Evolutionary conservation across 192 early-diverging fungal genomes (phyloP).

Genomic region (Coemansia sp.): DNA sequence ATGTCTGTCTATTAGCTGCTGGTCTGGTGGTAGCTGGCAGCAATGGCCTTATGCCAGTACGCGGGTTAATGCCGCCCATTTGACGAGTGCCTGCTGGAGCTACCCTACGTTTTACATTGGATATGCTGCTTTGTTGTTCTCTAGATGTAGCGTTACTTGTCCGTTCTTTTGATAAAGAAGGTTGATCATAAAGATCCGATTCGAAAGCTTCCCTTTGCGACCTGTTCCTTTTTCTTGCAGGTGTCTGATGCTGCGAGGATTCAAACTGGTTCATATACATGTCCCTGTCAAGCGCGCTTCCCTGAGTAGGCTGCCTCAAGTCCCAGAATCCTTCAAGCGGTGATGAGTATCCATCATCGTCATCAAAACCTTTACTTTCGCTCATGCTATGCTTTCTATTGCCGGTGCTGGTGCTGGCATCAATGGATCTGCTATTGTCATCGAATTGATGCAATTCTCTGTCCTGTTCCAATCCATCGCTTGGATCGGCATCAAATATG

Average conservation of each 20-base stretch:
- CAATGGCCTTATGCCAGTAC: slow-evolving; percentile 1
- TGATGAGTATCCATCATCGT: slow-evolving; percentile 39
- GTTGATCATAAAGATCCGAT: neutral
- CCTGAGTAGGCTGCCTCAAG: slow-evolving; percentile 14
- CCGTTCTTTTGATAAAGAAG: neutral
- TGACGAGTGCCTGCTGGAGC: neutral
- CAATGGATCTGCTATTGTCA: neutral
- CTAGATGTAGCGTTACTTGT: neutral
- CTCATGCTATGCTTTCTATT: neutral
- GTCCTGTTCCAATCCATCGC: neutral
- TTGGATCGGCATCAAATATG: slow-evolving; percentile 2
- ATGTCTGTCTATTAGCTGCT: neutral
- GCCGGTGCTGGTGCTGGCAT: neutral
- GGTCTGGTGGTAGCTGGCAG: slow-evolving; percentile 9
- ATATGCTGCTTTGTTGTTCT: neutral
- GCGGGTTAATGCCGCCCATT: slow-evolving; percentile 20
- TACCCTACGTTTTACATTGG: neutral
- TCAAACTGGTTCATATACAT: slow-evolving; percentile 49
- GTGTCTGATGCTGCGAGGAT: slow-evolving; percentile 12
- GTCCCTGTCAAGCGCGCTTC: slow-evolving; percentile 11
- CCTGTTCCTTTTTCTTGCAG: neutral
- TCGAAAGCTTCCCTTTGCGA: neutral
- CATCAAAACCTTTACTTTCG: neutral
- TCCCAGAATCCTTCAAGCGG: slow-evolving; percentile 53
- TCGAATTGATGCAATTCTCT: neutral